Evolutionary conservation across 176 grass and related monocot species (phyloP), one percentile per base, ranked within the genome.

Genomic region (Leersia perrieri): DNA sequence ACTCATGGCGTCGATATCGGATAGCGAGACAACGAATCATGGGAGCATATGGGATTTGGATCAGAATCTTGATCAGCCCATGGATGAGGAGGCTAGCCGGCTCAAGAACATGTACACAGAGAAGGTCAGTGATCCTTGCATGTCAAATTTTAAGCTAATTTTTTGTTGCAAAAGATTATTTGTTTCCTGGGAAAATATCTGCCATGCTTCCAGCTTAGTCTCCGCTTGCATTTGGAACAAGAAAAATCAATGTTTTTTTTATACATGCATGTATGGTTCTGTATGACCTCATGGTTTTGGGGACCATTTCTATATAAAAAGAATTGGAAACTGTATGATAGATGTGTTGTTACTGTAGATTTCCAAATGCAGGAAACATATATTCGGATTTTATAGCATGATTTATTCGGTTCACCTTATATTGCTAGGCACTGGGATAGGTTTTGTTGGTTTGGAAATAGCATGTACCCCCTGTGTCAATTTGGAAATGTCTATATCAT

Each of bases 11-110:
- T 87, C 92, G 9, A 71, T 49, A 32, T 73, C 75, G 2, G 85
- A 80, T 11, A 78, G 78, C 7, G 90, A 91, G 79, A 77, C 36
- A 32, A 87, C 80, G 1, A 91, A 86, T 51, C 86, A 80, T 8
- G 92, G 92, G 28, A 84, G 69, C 80, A 89, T 97, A 80, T 97
- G 94, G 94, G 89, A 90, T 64, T 38, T 97, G 60, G 87, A 92
- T 66, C 83, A 86, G 75, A 88, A 76, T 67, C 88, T 97, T 42
- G 92, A 97, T 89, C 87, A 94, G 68, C 94, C 94, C 71, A 97
- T 97, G 83, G 94, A 97, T 47, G 94, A 88, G 73, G 92, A 92
- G 53, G 87, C 89, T 1, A 82, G 85, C 2, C 80, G 90, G 25
- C 53, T 94, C 22, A 87, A 84, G 41, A 87, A 84, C 28, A 89